phyloP scores from a whole-genome alignment of 1,284 basidiomycete genomes.

The Apiotrichum domesticum region DNA sequence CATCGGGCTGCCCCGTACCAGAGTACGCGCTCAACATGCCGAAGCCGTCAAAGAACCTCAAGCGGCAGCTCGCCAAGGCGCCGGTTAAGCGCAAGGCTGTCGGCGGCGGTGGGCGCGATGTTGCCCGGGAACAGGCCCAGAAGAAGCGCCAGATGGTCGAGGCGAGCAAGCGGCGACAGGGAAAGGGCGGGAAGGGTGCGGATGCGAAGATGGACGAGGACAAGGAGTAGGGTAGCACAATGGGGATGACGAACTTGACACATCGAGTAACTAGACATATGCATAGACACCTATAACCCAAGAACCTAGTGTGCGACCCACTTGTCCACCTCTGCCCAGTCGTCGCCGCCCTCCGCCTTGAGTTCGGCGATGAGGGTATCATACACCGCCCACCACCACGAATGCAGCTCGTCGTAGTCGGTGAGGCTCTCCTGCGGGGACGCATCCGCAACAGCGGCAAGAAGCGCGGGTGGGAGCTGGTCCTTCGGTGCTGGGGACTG shows the following conservation, averaged over 20 bases:
- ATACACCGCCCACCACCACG: conserved; percentile 48
- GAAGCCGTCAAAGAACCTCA: conserved; percentile 82
- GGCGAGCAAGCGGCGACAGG: conserved; percentile 42
- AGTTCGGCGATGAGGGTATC: conserved; percentile 38
- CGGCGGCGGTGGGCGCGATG: conserved; percentile 60
- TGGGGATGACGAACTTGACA: too few species aligned
- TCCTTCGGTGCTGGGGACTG: background rate
- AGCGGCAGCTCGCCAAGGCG: conserved; percentile 69
- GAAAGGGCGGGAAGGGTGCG: conserved; percentile 21
- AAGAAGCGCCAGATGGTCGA: conserved; percentile 58
- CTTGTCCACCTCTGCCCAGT: conserved; percentile 35
- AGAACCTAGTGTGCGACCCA: conserved; percentile 17
- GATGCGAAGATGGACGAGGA: background rate
- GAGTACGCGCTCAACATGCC: conserved; percentile 84
- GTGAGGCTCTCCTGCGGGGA: conserved; percentile 27
- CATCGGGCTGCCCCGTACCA: conserved; percentile 80
- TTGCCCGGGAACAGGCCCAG: conserved; percentile 65
- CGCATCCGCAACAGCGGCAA: conserved; percentile 22
- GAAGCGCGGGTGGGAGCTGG: conserved; percentile 26
- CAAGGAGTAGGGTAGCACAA: too few species aligned
- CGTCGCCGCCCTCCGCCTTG: conserved; percentile 23
- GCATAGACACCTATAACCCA: background rate
- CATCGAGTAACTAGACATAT: background rate
- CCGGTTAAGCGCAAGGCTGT: conserved; percentile 67
- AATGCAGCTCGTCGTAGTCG: conserved; percentile 37